Conservation (phyloP, 177 flowering plant species). For the Vitis hybrid region DNA sequence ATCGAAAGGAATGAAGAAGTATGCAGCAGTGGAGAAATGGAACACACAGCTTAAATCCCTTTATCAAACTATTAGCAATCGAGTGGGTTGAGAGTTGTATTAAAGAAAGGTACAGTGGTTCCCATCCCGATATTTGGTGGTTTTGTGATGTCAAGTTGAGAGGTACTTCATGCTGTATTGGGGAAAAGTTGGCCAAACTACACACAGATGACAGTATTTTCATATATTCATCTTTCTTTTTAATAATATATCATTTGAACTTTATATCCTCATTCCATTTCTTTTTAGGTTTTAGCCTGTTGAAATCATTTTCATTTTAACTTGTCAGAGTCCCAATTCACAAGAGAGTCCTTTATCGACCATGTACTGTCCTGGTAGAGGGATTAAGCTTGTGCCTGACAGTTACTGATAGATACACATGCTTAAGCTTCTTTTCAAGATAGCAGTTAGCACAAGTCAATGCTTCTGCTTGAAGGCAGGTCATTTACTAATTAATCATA, state of each 20-base stretch:
- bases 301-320: background rate
- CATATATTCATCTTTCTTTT: too few relatives aligned
- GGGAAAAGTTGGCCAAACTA: too few relatives aligned
- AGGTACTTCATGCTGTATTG: background rate
- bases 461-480: too few relatives aligned
- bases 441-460: too few relatives aligned
- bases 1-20: slow-evolving; percentile 93
- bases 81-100: slow-evolving; percentile 44
- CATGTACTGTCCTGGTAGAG: too few relatives aligned
- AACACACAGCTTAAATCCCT: slow-evolving; percentile 86
- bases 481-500: too few relatives aligned
- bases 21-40: slow-evolving; percentile 91
- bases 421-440: too few relatives aligned
- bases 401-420: too few relatives aligned
- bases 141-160: background rate
- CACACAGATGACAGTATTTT: background rate
- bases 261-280: background rate
- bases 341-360: too few relatives aligned
- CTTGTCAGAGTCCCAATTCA: too few relatives aligned
- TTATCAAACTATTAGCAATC: slow-evolving; percentile 67
- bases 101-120: background rate
- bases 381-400: too few relatives aligned
- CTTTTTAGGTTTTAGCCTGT: background rate
- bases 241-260: background rate
- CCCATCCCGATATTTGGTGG: background rate